Conservation (phyloP, 139 green algal genomes). For the Yamagishiella unicocca region DNA sequence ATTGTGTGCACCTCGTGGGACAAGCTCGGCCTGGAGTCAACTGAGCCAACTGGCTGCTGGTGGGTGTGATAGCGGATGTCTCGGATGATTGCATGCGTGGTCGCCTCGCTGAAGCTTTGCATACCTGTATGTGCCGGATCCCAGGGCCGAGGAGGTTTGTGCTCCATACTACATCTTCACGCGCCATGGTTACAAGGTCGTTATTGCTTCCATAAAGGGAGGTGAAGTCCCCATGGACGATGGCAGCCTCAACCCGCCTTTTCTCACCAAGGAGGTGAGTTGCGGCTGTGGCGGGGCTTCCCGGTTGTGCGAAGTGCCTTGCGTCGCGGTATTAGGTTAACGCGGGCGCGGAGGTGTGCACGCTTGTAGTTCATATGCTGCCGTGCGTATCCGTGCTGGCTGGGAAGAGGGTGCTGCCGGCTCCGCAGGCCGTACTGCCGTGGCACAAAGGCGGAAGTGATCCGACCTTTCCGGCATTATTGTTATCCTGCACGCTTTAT, state of each 20-base stretch:
- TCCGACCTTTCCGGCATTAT: no score
- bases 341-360: no score
- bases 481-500: no score
- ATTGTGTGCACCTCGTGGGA: slow-evolving; percentile 39
- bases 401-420: no score
- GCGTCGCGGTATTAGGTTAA: no score
- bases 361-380: no score
- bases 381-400: no score
- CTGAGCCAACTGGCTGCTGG: slow-evolving; percentile 42
- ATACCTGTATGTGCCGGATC: background rate
- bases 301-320: background rate
- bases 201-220: slow-evolving; percentile 50
- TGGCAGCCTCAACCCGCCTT: slow-evolving; percentile 36
- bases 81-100: no score
- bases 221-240: slow-evolving; percentile 61
- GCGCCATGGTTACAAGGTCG: slow-evolving; percentile 27
- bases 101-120: background rate
- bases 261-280: slow-evolving; percentile 48
- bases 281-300: no score
- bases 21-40: slow-evolving; percentile 40
- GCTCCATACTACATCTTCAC: slow-evolving; percentile 46
- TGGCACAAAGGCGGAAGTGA: no score
- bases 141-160: slow-evolving; percentile 23
- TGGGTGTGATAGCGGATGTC: no score
- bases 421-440: no score